phyloP scores from a whole-genome alignment of 2,329 filamentous ascomycete species.

The Alternaria sp. region DNA sequence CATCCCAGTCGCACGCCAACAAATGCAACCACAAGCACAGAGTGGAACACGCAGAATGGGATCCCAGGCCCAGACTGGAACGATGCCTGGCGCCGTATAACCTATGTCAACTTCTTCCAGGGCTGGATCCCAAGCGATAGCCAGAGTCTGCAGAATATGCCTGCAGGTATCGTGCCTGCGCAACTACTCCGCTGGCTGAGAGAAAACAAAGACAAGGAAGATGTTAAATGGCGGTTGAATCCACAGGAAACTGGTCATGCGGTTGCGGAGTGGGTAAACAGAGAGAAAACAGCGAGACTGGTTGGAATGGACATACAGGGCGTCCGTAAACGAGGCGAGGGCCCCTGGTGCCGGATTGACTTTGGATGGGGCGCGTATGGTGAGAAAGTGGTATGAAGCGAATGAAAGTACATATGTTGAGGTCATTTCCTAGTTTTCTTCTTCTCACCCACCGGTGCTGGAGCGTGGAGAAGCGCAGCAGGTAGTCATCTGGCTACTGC shows the following conservation, averaged over 20 bases:
- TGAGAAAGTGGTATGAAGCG: conserved; percentile 5
- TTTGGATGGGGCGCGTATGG: conserved; percentile 44
- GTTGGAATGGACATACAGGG: conserved; percentile 46
- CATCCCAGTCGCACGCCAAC: conserved; percentile 15
- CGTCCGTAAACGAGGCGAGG: conserved; percentile 33
- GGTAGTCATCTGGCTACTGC: too few species aligned
- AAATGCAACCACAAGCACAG: conserved; percentile 4
- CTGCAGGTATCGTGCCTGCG: conserved; percentile 46
- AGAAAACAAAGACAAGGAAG: conserved; percentile 39
- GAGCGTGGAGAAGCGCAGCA: background rate
- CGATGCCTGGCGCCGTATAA: conserved; percentile 56
- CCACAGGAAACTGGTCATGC: conserved; percentile 29
- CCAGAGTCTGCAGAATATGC: conserved; percentile 44
- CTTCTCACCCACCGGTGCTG: background rate
- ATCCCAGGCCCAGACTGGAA: conserved; percentile 50
- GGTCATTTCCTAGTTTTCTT: background rate
- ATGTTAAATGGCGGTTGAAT: conserved; percentile 31
- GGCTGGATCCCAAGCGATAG: conserved; percentile 55
- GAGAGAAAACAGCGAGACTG: conserved; percentile 48
- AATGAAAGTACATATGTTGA: background rate
- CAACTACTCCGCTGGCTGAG: conserved; percentile 49
- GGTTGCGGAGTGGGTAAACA: conserved; percentile 50
- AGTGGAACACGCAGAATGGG: conserved; percentile 15
- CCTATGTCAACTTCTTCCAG: conserved; percentile 54
- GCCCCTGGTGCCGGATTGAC: conserved; percentile 49